These are phyloP conservation scores for Alternaria conjuncta DNA, from an alignment of 2,329 filamentous ascomycete species.

Conservation along the genomic window DNA sequence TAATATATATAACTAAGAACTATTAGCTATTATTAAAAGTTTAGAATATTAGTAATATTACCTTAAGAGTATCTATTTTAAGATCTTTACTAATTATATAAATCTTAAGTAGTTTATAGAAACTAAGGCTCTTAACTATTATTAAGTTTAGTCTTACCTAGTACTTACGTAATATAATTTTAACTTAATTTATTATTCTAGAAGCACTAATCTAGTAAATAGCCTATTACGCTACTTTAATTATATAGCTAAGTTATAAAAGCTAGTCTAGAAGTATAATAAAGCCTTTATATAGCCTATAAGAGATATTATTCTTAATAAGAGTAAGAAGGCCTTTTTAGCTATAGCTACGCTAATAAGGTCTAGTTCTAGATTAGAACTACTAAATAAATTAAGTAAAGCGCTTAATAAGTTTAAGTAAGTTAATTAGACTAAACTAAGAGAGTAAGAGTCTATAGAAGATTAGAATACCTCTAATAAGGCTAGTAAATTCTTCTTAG, in stretches of 20 bases:
- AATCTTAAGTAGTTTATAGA: neutral
- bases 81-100: neutral
- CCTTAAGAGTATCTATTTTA: neutral
- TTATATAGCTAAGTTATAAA: neutral
- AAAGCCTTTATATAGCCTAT: neutral
- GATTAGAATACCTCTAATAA: neutral
- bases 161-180: neutral
- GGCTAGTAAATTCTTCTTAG: no score
- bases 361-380: neutral
- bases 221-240: neutral
- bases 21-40: neutral
- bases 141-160: neutral
- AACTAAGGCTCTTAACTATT: neutral
- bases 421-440: neutral
- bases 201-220: neutral
- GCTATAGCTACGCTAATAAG: neutral
- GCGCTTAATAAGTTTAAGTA: neutral
- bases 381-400: neutral
- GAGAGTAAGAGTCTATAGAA: neutral
- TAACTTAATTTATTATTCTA: neutral
- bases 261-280: neutral
- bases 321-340: neutral
- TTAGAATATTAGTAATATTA: neutral
- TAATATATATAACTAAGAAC: neutral
- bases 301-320: neutral